Evolutionary conservation across 2,329 filamentous ascomycete species (phyloP), one percentile per base, ranked within the genome.

Genomic region (Colletotrichum destructivum): DNA sequence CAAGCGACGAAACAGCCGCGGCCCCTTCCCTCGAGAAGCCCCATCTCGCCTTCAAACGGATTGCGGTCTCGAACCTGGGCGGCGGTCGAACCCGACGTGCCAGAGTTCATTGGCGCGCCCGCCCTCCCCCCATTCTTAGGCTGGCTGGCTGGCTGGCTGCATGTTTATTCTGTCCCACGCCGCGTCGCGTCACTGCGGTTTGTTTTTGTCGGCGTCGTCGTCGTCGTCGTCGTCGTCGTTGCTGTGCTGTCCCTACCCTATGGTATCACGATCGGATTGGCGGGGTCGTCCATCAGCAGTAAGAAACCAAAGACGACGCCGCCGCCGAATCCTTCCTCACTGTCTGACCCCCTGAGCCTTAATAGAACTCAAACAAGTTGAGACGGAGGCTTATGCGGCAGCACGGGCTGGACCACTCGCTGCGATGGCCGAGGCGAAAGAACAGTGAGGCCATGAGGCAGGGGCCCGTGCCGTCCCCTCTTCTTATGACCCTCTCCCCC

Each of bases 331-430:
- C n/a, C 26, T 66, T 40, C 23, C 51, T 68, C 68, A 52, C 4
- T 71, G 35, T 71, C 69, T 64, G 52, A 71, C 59, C 52, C 59
- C 52, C 69, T 40, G 40, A 15, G 54, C 65, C 65, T 63, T 71
- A 71, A 71, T 71, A 63, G 51, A 69, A 69, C 69, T 71, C 69
- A 71, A 71, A 71, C 69, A 71, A 60, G 69, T 71, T 71, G 69
- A 71, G 69, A 71, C 59, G 69, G 18, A 60, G 69, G 65, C 69
- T 69, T 71, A 69, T 71, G 69, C 60, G 55, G 9, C 65, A 54
- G 69, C 69, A 71, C 69, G 55, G 69, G 63, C 64, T 31, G 56
- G 31, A 54, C 69, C 67, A 56, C 51, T 49, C 52, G 15, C 23
- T 56, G 38, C 12, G 35, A 38, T 16, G 54, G 54, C n/a, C 54